phyloP scores from a whole-genome alignment of 257 asterid species.

The Coffea canephora region DNA sequence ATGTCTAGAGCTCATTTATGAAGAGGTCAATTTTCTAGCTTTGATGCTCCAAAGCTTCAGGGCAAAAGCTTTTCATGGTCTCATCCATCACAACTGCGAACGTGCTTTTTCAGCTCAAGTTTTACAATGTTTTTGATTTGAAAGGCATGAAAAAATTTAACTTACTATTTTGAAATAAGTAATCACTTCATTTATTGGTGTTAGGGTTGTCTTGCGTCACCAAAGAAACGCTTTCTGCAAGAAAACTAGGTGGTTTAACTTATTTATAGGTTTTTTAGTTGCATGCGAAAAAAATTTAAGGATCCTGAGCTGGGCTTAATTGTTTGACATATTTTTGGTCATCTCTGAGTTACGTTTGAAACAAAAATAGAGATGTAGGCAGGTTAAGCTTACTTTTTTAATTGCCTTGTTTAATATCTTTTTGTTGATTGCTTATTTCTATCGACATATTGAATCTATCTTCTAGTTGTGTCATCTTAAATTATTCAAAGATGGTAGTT shows the following conservation, averaged over 20 bases:
- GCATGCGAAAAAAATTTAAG: not conserved
- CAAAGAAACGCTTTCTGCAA: not conserved
- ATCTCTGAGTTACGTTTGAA: not conserved
- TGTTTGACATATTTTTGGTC: not conserved
- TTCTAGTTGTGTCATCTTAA: not conserved
- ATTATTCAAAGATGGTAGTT: not conserved
- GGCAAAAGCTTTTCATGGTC: conserved; percentile 38
- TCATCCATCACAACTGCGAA: conserved; percentile 46
- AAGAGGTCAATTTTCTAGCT: conserved; percentile 8
- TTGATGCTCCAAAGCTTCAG: conserved; percentile 34
- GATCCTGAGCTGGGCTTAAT: not conserved
- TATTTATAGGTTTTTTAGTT: not conserved
- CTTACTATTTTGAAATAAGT: not conserved
- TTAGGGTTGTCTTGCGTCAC: not conserved
- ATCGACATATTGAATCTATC: not conserved
- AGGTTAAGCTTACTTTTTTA: not conserved
- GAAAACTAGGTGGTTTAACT: not conserved
- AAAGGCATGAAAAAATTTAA: conserved; percentile 35
- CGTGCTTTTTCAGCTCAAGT: conserved; percentile 38
- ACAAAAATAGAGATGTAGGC: not conserved
- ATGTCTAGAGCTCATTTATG: conserved; percentile 7
- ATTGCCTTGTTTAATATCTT: too few species aligned
- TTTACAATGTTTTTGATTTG: conserved; percentile 38
- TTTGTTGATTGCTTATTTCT: not conserved
- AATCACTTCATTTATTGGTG: not conserved